Evolutionary conservation across 2,329 filamentous ascomycete species (phyloP), one percentile per base, ranked within the genome.

Genomic region (Ascochyta rabiei): DNA sequence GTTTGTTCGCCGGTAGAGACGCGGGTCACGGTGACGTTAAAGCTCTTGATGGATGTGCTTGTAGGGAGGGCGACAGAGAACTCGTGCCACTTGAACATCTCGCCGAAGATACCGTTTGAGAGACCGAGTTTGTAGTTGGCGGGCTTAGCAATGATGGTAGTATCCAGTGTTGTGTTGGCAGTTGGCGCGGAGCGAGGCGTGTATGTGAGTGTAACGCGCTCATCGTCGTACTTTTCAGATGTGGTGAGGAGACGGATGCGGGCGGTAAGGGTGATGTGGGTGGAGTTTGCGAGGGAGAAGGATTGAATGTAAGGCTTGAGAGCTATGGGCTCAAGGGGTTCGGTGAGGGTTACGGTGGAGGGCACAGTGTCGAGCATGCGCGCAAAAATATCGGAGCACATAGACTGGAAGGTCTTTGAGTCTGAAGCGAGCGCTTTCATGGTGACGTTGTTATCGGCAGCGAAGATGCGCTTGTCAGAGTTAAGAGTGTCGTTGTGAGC

Each of bases 381-480:
- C 6, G 52, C 56, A 30, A 69, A 61, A 1, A 62, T 56, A 21
- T 49, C 56, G 18, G 61, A 46, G 38, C 66, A 69, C 19, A 59
- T 54, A 0, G 49, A 45, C 33, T 63, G 54, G 42, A 67, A 69
- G 13, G 61, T 58, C 6, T 53, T 49, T 7, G 43, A 15, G n/a
- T 67, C 61, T 13, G 48, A 52, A 7, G 59, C 57, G 8, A 76
- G 60, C 26, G 58, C 60, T 8, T 63, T 50, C 61, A 75, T 71
- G 9, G 72, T 75, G 23, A 42, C 59, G 37, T 73, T 73, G 33
- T 54, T 59, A 52, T 75, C 72, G 3, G 64, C 57, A 6, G 51
- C 59, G 44, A 69, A 75, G 16, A 76, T 64, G 15, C 70, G 62
- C 41, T 69, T 62, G 44, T 76, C 73, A 4, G 70, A 73, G 15